phyloP scores from a whole-genome alignment of 345 rosid genomes.

The Rubroshorea leprosula region DNA sequence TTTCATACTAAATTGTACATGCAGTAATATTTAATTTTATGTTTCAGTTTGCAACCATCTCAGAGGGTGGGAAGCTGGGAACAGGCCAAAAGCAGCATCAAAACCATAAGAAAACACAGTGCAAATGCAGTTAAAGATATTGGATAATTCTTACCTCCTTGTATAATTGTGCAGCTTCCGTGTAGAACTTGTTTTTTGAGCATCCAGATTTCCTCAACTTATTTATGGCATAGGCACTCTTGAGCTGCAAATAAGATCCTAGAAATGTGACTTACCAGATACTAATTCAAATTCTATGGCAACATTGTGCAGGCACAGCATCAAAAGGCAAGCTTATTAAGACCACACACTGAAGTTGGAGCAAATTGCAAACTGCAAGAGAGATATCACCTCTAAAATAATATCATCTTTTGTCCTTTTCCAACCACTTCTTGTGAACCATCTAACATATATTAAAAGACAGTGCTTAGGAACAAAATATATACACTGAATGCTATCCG shows the following conservation, averaged over 20 bases:
- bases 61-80: too few species aligned
- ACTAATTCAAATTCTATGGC: not conserved
- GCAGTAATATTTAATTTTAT: too few species aligned
- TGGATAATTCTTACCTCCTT: constrained; percentile 50
- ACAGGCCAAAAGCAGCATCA: not conserved
- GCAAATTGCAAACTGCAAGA: constrained; percentile 3
- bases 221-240: constrained; percentile 78
- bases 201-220: constrained; percentile 87
- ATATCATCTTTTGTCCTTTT: constrained; percentile 81
- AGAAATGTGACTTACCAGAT: not conserved
- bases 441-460: constrained; percentile 39
- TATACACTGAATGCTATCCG: not conserved
- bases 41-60: too few species aligned
- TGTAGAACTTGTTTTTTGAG: constrained; percentile 65
- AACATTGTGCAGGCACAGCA: constrained; percentile 1
- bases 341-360: not conserved
- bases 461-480: not conserved
- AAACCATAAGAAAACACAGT: not conserved
- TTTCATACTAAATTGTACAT: too few species aligned
- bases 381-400: constrained; percentile 52
- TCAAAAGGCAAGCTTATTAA: constrained; percentile 1
- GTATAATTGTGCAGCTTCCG: constrained; percentile 65
- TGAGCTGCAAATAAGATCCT: constrained; percentile 50
- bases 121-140: not conserved
- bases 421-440: constrained; percentile 89